Base-by-base conservation (phyloP, 495 filamentous ascomycete species). In the Tricharina praecox region DNA sequence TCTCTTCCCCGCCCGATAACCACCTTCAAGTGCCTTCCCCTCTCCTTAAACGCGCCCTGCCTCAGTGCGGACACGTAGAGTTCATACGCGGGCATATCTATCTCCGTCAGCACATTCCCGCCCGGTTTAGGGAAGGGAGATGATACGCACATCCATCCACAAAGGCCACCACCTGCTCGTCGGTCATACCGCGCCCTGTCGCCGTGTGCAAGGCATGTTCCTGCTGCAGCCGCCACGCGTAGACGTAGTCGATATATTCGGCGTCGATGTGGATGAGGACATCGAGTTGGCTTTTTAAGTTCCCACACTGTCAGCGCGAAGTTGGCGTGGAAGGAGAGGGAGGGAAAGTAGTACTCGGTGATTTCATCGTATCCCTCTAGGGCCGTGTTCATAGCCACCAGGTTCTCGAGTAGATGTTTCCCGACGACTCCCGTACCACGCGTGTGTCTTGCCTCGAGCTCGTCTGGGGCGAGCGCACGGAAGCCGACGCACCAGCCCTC, bases 401-500 rank as follows among this genome's bases (percentile, higher is more conserved):
- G 66, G 62, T 90, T 70, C 36, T 79, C 73, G 9, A 85, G 66
- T 23, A 67, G 61, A 52, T 82, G 78, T 51, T 54, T 47, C 70
- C 66, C n/a, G n/a, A n/a, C n/a, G n/a, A n/a, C 24, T 1, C 24
- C 16, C 30, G 9, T 23, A 18, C 44, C 30, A 8, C 28, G 11
- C 41, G 16, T 28, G 19, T 10, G 19, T 15, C 28, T 47, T 28
- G 13, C 2, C 44, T 15, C 21, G 10, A 88, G 50, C n/a, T 66
- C 66, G 1, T 62, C 44, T 10, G 74, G 67, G 45, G 66, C 56
- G 43, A 86, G 69, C 3, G 77, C 54, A 13, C 79, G 73, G 65
- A 96, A 95, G 1, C 86, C 88, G 25, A 93, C 79, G 63, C 82
- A 76, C 88, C 88, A 96, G 13, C 88, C 88, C 59, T 96, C 88